phyloP scores from a whole-genome alignment of 441 rosid species.

The Iberis amara region DNA sequence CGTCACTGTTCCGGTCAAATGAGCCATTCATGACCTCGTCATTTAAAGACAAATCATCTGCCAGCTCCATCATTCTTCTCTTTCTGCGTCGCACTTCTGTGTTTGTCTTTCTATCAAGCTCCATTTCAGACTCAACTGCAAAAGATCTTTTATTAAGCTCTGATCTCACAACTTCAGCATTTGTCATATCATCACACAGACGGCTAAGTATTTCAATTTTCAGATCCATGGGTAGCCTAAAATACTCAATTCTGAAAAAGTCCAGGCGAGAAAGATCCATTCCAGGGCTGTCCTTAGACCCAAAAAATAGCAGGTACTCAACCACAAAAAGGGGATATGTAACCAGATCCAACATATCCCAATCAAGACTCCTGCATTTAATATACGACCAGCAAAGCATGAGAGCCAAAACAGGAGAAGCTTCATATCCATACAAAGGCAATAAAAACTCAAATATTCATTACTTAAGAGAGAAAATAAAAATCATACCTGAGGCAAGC shows the following conservation, averaged over 20 bases:
- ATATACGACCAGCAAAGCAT: conserved; percentile 24
- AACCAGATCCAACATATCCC: conserved; percentile 55
- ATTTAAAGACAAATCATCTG: conserved; percentile 38
- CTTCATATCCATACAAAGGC: conserved; percentile 12
- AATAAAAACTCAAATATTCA: conserved; percentile 1
- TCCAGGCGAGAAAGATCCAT: conserved; percentile 45
- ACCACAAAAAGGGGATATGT: conserved; percentile 64
- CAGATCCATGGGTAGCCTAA: conserved; percentile 43
- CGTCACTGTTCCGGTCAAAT: conserved; percentile 57
- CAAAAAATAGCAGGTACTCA: conserved; percentile 50
- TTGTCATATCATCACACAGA: conserved; percentile 58
- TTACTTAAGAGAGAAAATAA: conserved; percentile 20
- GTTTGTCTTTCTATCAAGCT: conserved; percentile 48
- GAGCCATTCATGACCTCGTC: conserved; percentile 42
- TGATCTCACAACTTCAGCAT: conserved; percentile 60
- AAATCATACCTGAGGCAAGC: conserved; percentile 58
- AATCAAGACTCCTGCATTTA: conserved; percentile 65
- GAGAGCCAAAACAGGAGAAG: conserved; percentile 22
- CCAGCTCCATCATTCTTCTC: conserved; percentile 32
- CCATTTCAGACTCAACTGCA: conserved; percentile 59
- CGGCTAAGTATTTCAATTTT: conserved; percentile 55
- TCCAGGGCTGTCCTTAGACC: conserved; percentile 37
- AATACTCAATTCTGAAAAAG: conserved; percentile 51
- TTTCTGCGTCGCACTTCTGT: conserved; percentile 45
- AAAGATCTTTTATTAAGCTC: conserved; percentile 72